Base-by-base conservation (phyloP, 2,329 filamentous ascomycete genomes). In the Penicillium psychrosexuale region DNA sequence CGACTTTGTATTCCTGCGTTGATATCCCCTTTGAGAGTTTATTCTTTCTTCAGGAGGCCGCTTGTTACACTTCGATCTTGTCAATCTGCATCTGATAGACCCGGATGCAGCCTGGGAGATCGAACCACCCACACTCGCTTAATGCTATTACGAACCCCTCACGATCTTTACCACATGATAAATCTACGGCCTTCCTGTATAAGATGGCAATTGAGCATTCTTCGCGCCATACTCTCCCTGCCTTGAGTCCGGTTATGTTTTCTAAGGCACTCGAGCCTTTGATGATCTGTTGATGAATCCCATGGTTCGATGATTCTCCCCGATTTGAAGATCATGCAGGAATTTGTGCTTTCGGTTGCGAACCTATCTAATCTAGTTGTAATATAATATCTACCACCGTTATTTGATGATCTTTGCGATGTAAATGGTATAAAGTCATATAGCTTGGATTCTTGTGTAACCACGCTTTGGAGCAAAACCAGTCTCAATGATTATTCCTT, bases 81-180 rank as follows among this genome's bases (percentile, higher is more conserved):
- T 31, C 17, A 24, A 19, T 7, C 19, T 53, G 36, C 31, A 28
- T 17, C 31, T 22, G 22, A 42, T 27, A 36, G 5, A 15, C 28
- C 33, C 17, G 24, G 12, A 49, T 27, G 31, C 36, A 40, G 50
- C 34, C 8, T n/a, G 28, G 11, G 43, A 45, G 36, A 45, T 47
- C 45, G n/a, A 34, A 45, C 34, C 28, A 47, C 38, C 31, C 57
- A 51, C 53, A 50, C 56, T 65, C 63, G 15, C 34, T 65, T 57
- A 19, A 65, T 64, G 60, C 37, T 57, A 50, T 58, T 46, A 65
- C 59, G 62, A 64, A 62, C 38, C 44, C 37, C 28, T 46, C 42
- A 65, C 63, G 61, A 65, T 65, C 63, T 24, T 61, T 65, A 63
- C 46, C 8, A 31, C 13, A n/a, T 38, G 27, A 43, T 31, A 27